Conservation (phyloP, 2,329 filamentous ascomycete genomes). For the Thelonectria rubi region DNA sequence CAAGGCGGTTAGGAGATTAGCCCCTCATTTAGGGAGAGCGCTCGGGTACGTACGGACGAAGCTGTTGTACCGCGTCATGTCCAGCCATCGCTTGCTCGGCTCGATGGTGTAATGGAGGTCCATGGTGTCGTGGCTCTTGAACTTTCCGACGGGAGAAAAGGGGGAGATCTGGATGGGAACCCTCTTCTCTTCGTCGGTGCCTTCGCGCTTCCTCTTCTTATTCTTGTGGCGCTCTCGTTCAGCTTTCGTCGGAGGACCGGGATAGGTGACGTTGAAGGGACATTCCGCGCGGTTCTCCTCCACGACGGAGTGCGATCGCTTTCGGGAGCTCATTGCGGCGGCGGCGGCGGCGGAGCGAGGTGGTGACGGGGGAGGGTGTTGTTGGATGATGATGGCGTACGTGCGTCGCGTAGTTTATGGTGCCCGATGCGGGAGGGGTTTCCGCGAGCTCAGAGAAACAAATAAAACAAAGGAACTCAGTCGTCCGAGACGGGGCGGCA, state of each 20-base stretch:
- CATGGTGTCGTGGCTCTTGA: slow-evolving; percentile 63
- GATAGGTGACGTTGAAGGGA: slow-evolving; percentile 57
- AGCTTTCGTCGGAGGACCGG: slow-evolving; percentile 42
- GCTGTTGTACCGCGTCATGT: slow-evolving; percentile 70
- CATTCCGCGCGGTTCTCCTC: slow-evolving; percentile 66
- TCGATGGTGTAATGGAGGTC: slow-evolving; percentile 64
- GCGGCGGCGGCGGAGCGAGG: background rate
- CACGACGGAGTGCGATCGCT: slow-evolving; percentile 59
- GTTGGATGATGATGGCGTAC: slow-evolving; percentile 32
- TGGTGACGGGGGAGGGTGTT: background rate
- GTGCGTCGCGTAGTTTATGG: slow-evolving; percentile 32
- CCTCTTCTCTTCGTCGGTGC: slow-evolving; percentile 56
- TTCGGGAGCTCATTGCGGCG: slow-evolving; percentile 52
- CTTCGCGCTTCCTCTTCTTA: slow-evolving; percentile 59
- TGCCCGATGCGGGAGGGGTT: slow-evolving; percentile 41
- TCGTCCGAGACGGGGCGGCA: slow-evolving; percentile 21
- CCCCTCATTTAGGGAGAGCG: slow-evolving; percentile 25
- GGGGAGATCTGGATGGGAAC: slow-evolving; percentile 62
- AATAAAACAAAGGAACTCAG: slow-evolving; percentile 27
- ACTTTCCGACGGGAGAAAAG: slow-evolving; percentile 63
- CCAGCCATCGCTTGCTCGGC: slow-evolving; percentile 62
- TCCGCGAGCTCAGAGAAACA: slow-evolving; percentile 32
- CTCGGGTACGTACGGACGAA: slow-evolving; percentile 62
- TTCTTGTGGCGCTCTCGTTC: slow-evolving; percentile 51
- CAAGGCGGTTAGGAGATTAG: slow-evolving; percentile 27